These are phyloP conservation scores for Lophium mytilinum DNA, from an alignment of 495 filamentous ascomycete species.

Conservation along the genomic window DNA sequence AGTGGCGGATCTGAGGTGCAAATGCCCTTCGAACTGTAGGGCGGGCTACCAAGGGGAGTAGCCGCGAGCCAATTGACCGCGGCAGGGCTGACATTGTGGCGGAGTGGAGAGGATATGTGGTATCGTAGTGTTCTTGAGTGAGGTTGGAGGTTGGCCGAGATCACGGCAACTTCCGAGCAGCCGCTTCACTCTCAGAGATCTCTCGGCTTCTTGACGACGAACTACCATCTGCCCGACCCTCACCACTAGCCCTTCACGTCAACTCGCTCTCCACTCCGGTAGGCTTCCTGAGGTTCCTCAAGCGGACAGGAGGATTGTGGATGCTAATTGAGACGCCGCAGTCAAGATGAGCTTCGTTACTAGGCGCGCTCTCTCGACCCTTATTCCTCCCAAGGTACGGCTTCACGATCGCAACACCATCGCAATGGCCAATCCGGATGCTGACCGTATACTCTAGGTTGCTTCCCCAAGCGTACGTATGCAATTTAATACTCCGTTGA, in stretches of 20 bases:
- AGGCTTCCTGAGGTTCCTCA: no score
- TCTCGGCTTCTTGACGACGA: no score
- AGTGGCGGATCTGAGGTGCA: constrained; percentile 10
- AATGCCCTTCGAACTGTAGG: constrained; percentile 3
- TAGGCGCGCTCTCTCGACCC: constrained; percentile 86
- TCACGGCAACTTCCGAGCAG: background rate
- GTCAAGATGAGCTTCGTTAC: constrained; percentile 83
- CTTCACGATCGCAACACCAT: constrained; percentile 6
- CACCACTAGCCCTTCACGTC: constrained; percentile 1
- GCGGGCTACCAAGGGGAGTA: constrained; percentile 7
- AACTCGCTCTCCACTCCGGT: constrained; percentile 5
- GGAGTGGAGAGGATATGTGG: background rate
- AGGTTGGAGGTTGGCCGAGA: background rate
- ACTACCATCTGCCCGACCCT: background rate
- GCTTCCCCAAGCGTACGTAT: constrained; percentile 86
- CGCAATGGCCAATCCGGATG: constrained; percentile 19
- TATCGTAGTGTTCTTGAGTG: background rate
- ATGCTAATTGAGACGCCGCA: constrained; percentile 26
- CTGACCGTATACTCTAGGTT: constrained; percentile 43
- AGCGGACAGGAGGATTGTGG: background rate
- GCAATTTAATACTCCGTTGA: constrained; percentile 12
- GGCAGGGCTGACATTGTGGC: constrained; percentile 20
- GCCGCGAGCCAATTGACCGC: constrained; percentile 26
- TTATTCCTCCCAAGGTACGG: constrained; percentile 94
- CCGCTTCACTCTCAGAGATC: background rate